Evolutionary conservation across 2,329 filamentous ascomycete species (phyloP), one percentile per base, ranked within the genome.

Genomic region (Fusarium brachygibbosum): DNA sequence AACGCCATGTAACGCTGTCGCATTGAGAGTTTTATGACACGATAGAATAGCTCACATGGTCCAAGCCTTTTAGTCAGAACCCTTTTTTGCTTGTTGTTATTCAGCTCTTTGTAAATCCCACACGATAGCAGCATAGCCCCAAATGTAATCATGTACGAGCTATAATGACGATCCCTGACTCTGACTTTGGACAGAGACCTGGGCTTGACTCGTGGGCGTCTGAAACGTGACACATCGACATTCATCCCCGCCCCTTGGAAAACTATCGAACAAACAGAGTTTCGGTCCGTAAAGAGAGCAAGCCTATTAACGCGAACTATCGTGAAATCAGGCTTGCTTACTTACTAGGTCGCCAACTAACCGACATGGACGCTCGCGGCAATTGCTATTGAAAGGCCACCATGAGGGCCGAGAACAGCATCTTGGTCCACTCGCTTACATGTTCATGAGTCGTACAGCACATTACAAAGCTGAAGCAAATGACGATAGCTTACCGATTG

Each of bases 241-340:
- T 28, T 42, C 21, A 32, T 25, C 19, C 58, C 53, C 35, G 34
- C 32, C 32, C 44, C 2, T 23, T 52, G 21, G 45, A 14, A 61
- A 32, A 66, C 61, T 61, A 66, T 66, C 63, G 37, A 55, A 21
- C 23, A 17, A 51, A 64, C 62, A 56, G 42, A 66, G 63, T 66
- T 66, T 61, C 62, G 55, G 62, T 55, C 62, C 48, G 55, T 44
- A 63, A 44, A 23, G 25, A 37, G 21, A 48, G 23, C 29, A 35
- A 16, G 52, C 41, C 23, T 40, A 32, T 38, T 10, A 31, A 19
- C 25, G n/a, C n/a, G 17, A 29, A 16, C 34, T 25, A 51, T n/a
- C 10, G 13, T 40, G 11, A 23, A 25, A 38, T 13, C 48, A 51
- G 11, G 50, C 48, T 58, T 54, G 37, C 31, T 58, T 37, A 58